Percentiles rank a stretch among this genome's conserved stretches.
Conservation (phyloP, 2,329 filamentous ascomycete species). For the Aspergillus pseudoterreus region DNA sequence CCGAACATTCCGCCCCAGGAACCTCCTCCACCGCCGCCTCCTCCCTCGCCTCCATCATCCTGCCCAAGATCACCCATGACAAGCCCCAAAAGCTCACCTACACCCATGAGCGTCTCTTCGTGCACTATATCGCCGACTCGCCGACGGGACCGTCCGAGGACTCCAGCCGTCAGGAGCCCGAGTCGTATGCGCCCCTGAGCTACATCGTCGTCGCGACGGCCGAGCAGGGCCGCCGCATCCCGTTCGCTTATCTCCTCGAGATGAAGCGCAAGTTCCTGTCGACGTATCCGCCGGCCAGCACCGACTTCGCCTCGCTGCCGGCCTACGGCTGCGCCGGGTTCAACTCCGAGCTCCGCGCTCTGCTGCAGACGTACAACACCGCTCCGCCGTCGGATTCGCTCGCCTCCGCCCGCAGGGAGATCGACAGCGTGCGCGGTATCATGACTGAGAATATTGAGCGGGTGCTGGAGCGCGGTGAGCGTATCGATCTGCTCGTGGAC, state of each 20-base stretch:
- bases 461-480: constrained; percentile 82
- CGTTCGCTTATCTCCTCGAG: constrained; percentile 88
- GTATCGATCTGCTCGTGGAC: constrained; percentile 89
- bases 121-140: constrained; percentile 90
- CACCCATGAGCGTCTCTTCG: constrained; percentile 85
- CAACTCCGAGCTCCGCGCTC: constrained; percentile 69
- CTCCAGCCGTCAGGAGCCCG: constrained; percentile 36
- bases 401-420: constrained; percentile 77
- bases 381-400: constrained; percentile 78
- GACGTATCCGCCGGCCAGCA: constrained; percentile 61
- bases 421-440: constrained; percentile 86
- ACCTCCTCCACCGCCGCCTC: constrained; percentile 80
- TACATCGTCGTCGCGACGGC: constrained; percentile 86
- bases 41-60: constrained; percentile 85
- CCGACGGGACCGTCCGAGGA: constrained; percentile 55
- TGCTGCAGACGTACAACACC: constrained; percentile 83
- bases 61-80: constrained; percentile 86
- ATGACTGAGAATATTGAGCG: constrained; percentile 96
- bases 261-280: constrained; percentile 83
- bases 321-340: constrained; percentile 89
- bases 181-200: constrained; percentile 74
- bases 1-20: constrained; percentile 86
- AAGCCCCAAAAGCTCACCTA: constrained; percentile 86
- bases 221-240: constrained; percentile 77
- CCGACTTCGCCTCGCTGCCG: constrained; percentile 73